Conservation (phyloP, 2,329 filamentous ascomycete species). For the Zasmidium citrigriseum region DNA sequence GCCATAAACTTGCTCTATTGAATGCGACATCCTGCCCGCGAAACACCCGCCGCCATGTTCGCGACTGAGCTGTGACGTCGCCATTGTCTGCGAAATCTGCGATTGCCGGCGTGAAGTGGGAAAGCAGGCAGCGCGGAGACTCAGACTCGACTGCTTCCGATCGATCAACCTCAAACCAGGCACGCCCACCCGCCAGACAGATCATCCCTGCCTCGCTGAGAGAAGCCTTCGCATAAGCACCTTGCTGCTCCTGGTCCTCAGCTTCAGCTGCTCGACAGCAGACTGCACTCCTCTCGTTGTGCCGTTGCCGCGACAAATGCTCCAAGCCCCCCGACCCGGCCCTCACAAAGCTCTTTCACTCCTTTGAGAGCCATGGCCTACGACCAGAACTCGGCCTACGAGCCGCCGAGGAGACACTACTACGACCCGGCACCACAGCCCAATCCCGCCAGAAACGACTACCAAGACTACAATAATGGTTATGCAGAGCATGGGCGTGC, state of each 20-base stretch:
- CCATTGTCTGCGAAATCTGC: background rate
- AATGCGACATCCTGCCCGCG: background rate
- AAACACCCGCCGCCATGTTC: background rate
- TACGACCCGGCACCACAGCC: conserved; percentile 14
- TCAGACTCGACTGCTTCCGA: background rate
- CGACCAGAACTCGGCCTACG: conserved; percentile 25
- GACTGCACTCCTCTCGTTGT: background rate
- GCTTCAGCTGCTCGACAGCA: no score
- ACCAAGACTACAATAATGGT: conserved; percentile 5
- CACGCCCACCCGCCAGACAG: background rate
- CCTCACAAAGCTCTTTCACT: background rate
- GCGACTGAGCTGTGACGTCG: background rate
- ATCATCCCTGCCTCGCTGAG: background rate
- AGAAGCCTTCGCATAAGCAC: background rate
- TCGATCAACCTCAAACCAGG: background rate
- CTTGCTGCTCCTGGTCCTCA: background rate
- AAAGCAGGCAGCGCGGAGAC: background rate
- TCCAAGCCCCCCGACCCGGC: background rate
- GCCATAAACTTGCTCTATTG: no score
- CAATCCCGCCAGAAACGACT: conserved; percentile 9
- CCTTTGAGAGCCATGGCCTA: conserved; percentile 24
- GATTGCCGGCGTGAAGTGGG: background rate
- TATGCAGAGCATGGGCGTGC: conserved; percentile 19
- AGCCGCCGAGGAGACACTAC: conserved; percentile 25
- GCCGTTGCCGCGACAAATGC: background rate